Evolutionary conservation across 192 early-diverging fungal genomes (phyloP).

Genomic region (Chytriomyces confervae): DNA sequence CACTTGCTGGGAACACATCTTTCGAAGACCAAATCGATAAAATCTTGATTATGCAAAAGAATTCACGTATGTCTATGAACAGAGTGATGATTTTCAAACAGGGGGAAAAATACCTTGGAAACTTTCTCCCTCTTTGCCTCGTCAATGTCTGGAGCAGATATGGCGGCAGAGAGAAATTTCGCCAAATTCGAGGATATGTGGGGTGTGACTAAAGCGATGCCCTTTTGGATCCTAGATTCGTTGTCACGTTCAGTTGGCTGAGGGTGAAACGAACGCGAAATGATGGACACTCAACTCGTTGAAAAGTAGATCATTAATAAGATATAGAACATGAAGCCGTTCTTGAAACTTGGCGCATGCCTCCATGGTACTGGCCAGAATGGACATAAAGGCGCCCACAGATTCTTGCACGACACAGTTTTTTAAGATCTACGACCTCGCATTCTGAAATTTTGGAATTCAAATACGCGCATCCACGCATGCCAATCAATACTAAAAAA

Average conservation of each 20-base stretch:
- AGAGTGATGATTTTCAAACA: not conserved
- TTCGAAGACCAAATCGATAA: conserved; percentile 11
- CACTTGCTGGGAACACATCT: not conserved
- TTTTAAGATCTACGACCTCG: not conserved
- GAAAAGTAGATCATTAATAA: conserved; percentile 12
- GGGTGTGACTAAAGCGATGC: not conserved
- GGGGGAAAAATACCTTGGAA: not conserved
- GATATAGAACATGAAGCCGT: conserved; percentile 6
- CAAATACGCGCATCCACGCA: no score
- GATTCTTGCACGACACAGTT: not conserved
- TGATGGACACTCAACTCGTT: not conserved
- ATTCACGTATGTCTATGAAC: not conserved
- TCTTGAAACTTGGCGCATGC: not conserved
- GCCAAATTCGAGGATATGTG: not conserved
- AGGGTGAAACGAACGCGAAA: not conserved
- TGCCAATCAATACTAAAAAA: conserved; percentile 2
- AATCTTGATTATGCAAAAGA: not conserved
- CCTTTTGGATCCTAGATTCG: not conserved
- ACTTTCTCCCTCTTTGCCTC: conserved; percentile 1
- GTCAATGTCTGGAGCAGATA: not conserved
- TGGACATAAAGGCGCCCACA: not conserved
- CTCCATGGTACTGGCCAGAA: not conserved
- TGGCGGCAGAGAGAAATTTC: not conserved
- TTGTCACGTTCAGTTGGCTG: no score
- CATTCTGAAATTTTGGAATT: not conserved